Conservation (phyloP, 2,329 filamentous ascomycete species). For the Podosphaera fusca region DNA sequence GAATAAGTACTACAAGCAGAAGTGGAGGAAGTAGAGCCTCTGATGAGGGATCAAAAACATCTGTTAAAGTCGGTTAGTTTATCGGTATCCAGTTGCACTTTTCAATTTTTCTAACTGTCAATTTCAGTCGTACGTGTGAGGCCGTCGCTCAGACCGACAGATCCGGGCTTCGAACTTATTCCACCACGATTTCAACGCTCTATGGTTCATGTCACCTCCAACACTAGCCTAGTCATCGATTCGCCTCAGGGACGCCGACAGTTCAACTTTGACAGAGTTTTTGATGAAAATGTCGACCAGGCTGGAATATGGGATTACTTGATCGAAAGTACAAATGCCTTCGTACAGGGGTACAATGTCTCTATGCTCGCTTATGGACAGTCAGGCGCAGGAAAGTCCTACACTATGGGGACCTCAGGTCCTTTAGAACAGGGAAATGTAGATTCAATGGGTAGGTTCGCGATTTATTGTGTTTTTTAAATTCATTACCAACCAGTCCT, state of each 20-base stretch:
- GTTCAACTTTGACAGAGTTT: constrained; percentile 92
- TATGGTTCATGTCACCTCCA: constrained; percentile 72
- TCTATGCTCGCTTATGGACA: constrained; percentile 92
- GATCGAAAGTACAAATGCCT: constrained; percentile 69
- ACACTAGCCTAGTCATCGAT: constrained; percentile 71
- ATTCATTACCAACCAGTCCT: not conserved
- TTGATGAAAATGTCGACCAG: constrained; percentile 60
- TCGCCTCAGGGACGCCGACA: constrained; percentile 80
- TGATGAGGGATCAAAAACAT: constrained; percentile 73
- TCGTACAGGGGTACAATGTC: constrained; percentile 94
- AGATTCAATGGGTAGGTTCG: constrained; percentile 51
- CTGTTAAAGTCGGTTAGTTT: constrained; percentile 84
- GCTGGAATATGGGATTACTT: constrained; percentile 90
- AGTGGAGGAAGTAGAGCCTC: constrained; percentile 52
- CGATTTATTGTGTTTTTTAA: not conserved
- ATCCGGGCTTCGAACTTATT: constrained; percentile 86
- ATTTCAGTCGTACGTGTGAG: constrained; percentile 68
- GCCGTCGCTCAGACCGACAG: constrained; percentile 57
- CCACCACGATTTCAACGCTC: constrained; percentile 85
- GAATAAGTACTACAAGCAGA: constrained; percentile 65
- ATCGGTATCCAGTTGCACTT: not conserved
- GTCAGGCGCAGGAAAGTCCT: constrained; percentile 92
- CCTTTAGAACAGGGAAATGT: constrained; percentile 50
- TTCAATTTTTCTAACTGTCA: constrained; percentile 3
- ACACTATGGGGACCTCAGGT: constrained; percentile 93